Evolutionary conservation across 2,329 filamentous ascomycete species (phyloP).

Genomic region (Didymella exigua): DNA sequence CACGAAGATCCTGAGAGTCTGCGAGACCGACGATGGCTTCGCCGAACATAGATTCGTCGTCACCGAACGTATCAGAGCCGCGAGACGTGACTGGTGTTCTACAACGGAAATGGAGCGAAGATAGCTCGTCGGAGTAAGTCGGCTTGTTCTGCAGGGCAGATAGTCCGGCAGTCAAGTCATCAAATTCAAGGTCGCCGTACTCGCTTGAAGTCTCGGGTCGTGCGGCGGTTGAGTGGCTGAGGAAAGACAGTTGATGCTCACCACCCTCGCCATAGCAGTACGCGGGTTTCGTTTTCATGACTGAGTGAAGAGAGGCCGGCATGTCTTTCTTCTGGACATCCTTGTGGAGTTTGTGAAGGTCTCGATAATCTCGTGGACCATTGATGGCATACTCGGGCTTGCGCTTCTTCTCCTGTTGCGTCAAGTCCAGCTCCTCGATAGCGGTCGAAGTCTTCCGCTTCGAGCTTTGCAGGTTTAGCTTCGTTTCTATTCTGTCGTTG

Average conservation of each 20-base stretch:
- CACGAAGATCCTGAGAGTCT: constrained; percentile 35
- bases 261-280: constrained; percentile 36
- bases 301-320: constrained; percentile 26
- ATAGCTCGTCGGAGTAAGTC: not conserved
- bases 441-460: constrained; percentile 32
- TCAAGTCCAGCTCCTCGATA: constrained; percentile 43
- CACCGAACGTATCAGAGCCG: constrained; percentile 32
- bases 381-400: constrained; percentile 23
- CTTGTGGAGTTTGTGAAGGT: constrained; percentile 36
- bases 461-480: constrained; percentile 31
- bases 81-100: not conserved
- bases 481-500: constrained; percentile 33
- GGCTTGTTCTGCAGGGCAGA: not conserved
- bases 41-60: constrained; percentile 39
- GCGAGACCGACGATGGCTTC: constrained; percentile 42
- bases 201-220: constrained; percentile 29
- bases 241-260: constrained; percentile 31
- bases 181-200: constrained; percentile 34
- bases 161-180: constrained; percentile 14
- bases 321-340: constrained; percentile 29
- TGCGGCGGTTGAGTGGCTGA: constrained; percentile 1
- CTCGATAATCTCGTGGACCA: constrained; percentile 27
- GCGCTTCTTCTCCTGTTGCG: constrained; percentile 37
- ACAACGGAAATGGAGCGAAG: not conserved
- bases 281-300: constrained; percentile 36